phyloP scores from a whole-genome alignment of 768 basidiomycete species.

The Termitomyces sp. region DNA sequence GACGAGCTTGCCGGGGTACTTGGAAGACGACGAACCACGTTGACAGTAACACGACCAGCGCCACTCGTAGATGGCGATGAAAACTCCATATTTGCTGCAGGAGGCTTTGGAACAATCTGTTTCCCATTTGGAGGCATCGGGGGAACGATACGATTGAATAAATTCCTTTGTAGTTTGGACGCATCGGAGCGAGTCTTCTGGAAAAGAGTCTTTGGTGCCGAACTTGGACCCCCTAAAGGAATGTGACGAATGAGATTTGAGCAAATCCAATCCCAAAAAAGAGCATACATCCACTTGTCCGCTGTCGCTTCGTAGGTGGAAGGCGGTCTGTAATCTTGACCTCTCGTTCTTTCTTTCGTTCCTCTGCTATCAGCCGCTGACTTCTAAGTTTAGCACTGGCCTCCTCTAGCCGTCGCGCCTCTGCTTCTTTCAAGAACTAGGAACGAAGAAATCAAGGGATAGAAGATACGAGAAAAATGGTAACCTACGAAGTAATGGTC shows the following conservation, averaged over 20 bases:
- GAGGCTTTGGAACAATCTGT: conserved; percentile 35
- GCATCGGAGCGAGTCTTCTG: conserved; percentile 76
- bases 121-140: conserved; percentile 46
- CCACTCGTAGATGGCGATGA: conserved; percentile 25
- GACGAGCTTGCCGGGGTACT: conserved; percentile 12
- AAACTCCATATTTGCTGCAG: conserved; percentile 31
- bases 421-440: conserved; percentile 54
- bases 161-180: conserved; percentile 58
- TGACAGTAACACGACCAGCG: conserved; percentile 46
- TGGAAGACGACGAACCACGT: conserved; percentile 39
- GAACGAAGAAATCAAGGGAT: conserved; percentile 7
- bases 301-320: conserved; percentile 63
- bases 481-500: conserved; percentile 61
- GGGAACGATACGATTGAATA: conserved; percentile 55
- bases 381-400: conserved; percentile 57
- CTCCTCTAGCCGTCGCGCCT: conserved; percentile 63
- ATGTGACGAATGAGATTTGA: conserved; percentile 3
- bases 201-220: conserved; percentile 64
- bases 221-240: conserved; percentile 31
- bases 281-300: conserved; percentile 46
- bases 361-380: conserved; percentile 66
- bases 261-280: conserved; percentile 4
- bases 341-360: conserved; percentile 73
- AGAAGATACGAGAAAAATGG: conserved; percentile 1
- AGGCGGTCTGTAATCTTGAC: conserved; percentile 71